Conservation (phyloP, 148 eudicot species). For the Pharnaceum exiguum region DNA sequence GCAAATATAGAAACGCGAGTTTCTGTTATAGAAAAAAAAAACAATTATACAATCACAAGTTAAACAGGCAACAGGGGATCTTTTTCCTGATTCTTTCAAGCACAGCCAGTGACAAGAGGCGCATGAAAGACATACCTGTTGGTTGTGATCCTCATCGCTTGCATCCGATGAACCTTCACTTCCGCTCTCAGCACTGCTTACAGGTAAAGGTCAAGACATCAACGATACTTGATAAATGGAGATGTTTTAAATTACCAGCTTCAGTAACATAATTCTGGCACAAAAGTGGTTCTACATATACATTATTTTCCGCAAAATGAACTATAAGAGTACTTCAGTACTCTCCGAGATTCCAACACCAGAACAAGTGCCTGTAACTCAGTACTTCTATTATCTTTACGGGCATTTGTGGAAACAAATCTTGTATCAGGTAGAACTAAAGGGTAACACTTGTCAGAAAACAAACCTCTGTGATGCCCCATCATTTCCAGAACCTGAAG, state of each 20-base stretch:
- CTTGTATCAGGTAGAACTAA: not conserved
- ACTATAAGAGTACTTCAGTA: too few relatives aligned
- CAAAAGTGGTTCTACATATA: too few relatives aligned
- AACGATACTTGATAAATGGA: not conserved
- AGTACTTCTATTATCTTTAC: too few relatives aligned
- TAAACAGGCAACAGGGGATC: not conserved
- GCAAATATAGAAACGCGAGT: not conserved
- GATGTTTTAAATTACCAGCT: not conserved
- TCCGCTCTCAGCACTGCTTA: conserved; percentile 81
- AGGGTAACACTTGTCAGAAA: not conserved
- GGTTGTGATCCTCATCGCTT: conserved; percentile 72
- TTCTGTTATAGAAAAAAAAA: too few relatives aligned
- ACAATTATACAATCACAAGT: not conserved
- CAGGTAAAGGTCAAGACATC: not conserved
- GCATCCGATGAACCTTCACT: conserved; percentile 84
- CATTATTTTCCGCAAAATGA: too few relatives aligned
- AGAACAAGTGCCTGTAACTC: too few relatives aligned
- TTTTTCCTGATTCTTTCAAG: not conserved
- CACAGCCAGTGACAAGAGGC: too few relatives aligned
- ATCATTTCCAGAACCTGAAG: conserved; percentile 95
- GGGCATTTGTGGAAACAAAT: too few relatives aligned
- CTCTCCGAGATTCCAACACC: too few relatives aligned
- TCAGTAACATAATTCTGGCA: too few relatives aligned
- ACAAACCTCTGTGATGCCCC: conserved; percentile 76
- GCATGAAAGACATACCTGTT: conserved; percentile 49